Base-by-base conservation (phyloP, 1,284 basidiomycete species). In the Trametes versicolor region DNA sequence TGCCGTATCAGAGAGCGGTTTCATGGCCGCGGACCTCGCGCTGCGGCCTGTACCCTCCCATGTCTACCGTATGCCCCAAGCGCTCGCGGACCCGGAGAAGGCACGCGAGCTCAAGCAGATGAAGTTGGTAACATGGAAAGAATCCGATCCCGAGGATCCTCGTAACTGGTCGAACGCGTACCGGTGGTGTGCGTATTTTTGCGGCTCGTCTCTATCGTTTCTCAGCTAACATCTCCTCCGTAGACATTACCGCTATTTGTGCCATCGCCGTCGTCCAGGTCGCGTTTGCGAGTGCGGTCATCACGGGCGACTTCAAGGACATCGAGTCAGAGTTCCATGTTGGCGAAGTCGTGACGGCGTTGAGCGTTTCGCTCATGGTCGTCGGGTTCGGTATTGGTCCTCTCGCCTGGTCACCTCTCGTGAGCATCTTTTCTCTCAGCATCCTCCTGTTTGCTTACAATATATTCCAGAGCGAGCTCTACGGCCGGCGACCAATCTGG, bases 251-350 rank as follows among this genome's bases (percentile, higher is more conserved):
- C 17, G 69, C 67, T 34, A 60, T 74, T 2, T 67, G 67, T 34
- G 70, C 68, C 9, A 65, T 71, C 23, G 67, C 72, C 27, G 70
- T 77, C 53, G 72, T 69, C 23, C 70, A 59, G 60, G 87, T 85
- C 15, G 87, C 87, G 3, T 89, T 88, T 65, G 85, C 86, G 0
- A 87, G 85, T 9, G 86, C 87, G 0, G 84, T 87, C 17, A 84
- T 88, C 4, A 82, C 85, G 1, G 76, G 82, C 7, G 82, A 86
- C 13, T 76, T 79, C 0, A 49, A 37, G 0, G 72, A 73, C 13
- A 80, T 89, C 27, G 72, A 78, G 17, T 53, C 58, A 2, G 74
- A 81, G 3, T 89, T 89, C 62, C 63, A 80, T 17, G 79, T 85
- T 3, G 81, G 85, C 6, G 80, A 84, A 62, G 77, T 89, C 25